These are phyloP conservation scores for Lodderomyces beijingensis DNA, from an alignment of 1,139 yeast species.

Conservation along the genomic window DNA sequence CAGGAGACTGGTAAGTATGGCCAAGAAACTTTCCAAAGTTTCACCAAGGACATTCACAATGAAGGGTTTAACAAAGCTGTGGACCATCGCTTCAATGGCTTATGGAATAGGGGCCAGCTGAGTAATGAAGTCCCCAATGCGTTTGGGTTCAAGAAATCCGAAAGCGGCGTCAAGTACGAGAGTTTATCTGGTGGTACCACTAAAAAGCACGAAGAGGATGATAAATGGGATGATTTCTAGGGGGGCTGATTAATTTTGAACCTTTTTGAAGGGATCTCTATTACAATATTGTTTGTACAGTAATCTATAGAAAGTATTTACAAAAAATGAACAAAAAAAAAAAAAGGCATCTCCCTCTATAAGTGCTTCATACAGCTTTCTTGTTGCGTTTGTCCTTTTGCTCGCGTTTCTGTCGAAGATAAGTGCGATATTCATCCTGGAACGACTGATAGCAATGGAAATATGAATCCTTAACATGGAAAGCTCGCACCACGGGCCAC, in stretches of 20 bases:
- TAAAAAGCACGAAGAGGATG: constrained; percentile 35
- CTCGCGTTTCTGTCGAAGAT: constrained; percentile 5
- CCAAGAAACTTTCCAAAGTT: constrained; percentile 57
- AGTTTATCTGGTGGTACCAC: constrained; percentile 44
- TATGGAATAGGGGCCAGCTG: constrained; percentile 30
- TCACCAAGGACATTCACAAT: constrained; percentile 46
- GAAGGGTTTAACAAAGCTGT: constrained; percentile 33
- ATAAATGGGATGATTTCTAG: constrained; percentile 45
- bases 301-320: constrained; percentile 3
- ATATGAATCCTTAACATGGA: constrained; percentile 57
- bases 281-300: constrained; percentile 6
- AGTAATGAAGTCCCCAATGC: constrained; percentile 52
- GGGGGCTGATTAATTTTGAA: too few relatives aligned
- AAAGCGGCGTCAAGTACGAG: constrained; percentile 51
- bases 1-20: constrained; percentile 82
- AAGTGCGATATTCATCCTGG: constrained; percentile 29
- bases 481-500: constrained; percentile 41
- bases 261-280: too few relatives aligned
- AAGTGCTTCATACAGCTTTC: too few relatives aligned
- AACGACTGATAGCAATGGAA: constrained; percentile 40
- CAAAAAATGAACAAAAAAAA: too few relatives aligned
- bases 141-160: constrained; percentile 65
- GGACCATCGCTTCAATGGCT: constrained; percentile 51
- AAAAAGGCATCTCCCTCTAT: too few relatives aligned
- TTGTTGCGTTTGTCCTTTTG: constrained; percentile 1